These are phyloP conservation scores for Kwoniella heveanensis DNA, from an alignment of 768 basidiomycete species.

Conservation along the genomic window DNA sequence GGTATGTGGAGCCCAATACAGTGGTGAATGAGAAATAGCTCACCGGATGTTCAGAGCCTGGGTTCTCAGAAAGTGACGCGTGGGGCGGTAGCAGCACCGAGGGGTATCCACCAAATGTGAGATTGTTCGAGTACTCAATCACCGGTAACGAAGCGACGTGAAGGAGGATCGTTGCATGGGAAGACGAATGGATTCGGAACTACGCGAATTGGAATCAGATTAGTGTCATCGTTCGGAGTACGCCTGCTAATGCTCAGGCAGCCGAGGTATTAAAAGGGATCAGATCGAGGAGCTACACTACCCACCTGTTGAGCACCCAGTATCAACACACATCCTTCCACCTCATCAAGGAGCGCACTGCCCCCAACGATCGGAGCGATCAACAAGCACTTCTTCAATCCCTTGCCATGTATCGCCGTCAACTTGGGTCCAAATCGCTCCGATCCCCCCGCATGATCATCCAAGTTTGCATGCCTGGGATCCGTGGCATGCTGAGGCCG, in stretches of 20 bases:
- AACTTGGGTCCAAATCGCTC: slow-evolving; percentile 12
- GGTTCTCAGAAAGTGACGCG: background rate
- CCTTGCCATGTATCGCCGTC: slow-evolving; percentile 67
- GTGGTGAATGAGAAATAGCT: too few relatives aligned
- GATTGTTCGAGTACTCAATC: slow-evolving; percentile 70
- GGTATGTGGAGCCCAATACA: too few relatives aligned
- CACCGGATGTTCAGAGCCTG: background rate
- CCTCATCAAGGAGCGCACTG: slow-evolving; percentile 71
- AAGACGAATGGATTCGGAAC: slow-evolving; percentile 87
- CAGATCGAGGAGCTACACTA: background rate
- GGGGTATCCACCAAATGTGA: slow-evolving; percentile 72
- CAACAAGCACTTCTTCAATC: slow-evolving; percentile 66
- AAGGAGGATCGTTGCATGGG: slow-evolving; percentile 67
- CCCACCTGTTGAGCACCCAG: slow-evolving; percentile 79
- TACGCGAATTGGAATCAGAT: slow-evolving; percentile 52
- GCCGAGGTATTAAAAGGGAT: too few relatives aligned
- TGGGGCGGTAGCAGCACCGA: slow-evolving; percentile 6
- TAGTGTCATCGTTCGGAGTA: too few relatives aligned
- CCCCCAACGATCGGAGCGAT: slow-evolving; percentile 69
- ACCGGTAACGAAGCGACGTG: slow-evolving; percentile 71
- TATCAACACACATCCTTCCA: slow-evolving; percentile 67
- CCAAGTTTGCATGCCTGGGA: background rate
- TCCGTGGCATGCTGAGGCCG: slow-evolving; percentile 2
- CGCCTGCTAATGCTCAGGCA: too few relatives aligned
- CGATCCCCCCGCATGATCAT: background rate